Percentiles rank a stretch among this genome's conserved stretches.
Conservation (phyloP, 306 rosid genomes). For the Clitoria ternatea region DNA sequence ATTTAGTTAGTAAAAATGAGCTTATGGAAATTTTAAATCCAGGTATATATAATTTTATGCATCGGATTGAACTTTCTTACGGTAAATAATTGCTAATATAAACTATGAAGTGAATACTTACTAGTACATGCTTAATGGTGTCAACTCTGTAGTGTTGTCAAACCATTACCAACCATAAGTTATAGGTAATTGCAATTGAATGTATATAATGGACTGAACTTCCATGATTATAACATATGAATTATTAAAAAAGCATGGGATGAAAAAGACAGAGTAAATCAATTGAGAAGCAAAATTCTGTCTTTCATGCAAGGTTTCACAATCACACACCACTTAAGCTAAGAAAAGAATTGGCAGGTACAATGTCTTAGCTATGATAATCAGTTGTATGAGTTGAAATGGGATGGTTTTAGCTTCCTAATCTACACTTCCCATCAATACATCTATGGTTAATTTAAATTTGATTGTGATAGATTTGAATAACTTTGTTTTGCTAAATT, state of each 20-base stretch:
- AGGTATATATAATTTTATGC: neutral
- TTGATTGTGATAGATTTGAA: slow-evolving; percentile 10
- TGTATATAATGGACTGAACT: neutral
- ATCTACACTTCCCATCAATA: slow-evolving; percentile 2
- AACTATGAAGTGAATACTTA: neutral
- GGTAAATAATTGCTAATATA: neutral
- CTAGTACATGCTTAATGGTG: neutral
- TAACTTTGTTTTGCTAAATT: slow-evolving; percentile 12
- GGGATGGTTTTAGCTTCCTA: slow-evolving; percentile 19
- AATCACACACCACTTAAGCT: slow-evolving; percentile 13
- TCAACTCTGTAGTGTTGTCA: slow-evolving; percentile 8
- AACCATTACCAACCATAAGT: slow-evolving; percentile 4
- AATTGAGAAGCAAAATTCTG: neutral
- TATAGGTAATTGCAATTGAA: slow-evolving; percentile 10
- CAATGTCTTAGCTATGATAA: slow-evolving; percentile 18
- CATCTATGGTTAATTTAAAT: neutral
- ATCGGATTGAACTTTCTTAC: no score
- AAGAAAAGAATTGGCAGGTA: neutral
- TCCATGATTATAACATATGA: slow-evolving; percentile 2
- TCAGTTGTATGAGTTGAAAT: slow-evolving; percentile 19
- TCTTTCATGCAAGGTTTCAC: slow-evolving; percentile 23
- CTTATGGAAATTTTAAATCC: neutral
- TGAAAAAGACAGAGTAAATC: neutral
- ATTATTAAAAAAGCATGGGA: neutral
- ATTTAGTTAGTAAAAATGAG: neutral